phyloP scores from a whole-genome alignment of 331 rosid genomes.

The Malus hybrid region DNA sequence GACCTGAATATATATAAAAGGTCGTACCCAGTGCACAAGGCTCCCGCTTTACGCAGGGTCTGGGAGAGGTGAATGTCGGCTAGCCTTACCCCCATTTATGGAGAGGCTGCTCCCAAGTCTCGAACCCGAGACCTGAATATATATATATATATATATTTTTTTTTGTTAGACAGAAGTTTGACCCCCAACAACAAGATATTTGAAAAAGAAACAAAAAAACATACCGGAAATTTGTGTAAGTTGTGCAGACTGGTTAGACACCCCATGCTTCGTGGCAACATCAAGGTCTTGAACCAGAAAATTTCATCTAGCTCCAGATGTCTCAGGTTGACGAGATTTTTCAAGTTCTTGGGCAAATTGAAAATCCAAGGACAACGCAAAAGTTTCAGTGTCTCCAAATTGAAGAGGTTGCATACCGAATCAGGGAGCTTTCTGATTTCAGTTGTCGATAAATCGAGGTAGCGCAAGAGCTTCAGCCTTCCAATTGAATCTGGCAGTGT shows the following conservation, averaged over 20 bases:
- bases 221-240: slow-evolving; percentile 1
- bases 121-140: too few species aligned
- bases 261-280: background rate
- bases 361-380: background rate
- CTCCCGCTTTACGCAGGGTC: too few species aligned
- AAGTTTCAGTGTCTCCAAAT: slow-evolving; percentile 10
- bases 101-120: too few species aligned
- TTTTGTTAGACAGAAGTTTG: too few species aligned
- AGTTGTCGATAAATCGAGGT: background rate
- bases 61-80: too few species aligned
- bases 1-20: background rate
- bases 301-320: slow-evolving; percentile 16
- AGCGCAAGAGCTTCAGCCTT: background rate
- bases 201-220: background rate
- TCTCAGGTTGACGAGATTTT: background rate
- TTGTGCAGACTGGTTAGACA: slow-evolving; percentile 1
- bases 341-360: background rate
- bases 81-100: too few species aligned
- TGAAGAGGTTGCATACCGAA: slow-evolving; percentile 3
- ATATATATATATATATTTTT: too few species aligned
- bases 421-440: too few species aligned
- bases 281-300: slow-evolving; percentile 2
- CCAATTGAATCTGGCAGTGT: slow-evolving; percentile 2
- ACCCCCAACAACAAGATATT: too few species aligned
- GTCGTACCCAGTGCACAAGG: too few species aligned